A percentile compares a stretch with the other conserved stretches of the same genome.
Evolutionary conservation across 169 alveolate species (phyloP).

Genomic region (Theileria parva): DNA sequence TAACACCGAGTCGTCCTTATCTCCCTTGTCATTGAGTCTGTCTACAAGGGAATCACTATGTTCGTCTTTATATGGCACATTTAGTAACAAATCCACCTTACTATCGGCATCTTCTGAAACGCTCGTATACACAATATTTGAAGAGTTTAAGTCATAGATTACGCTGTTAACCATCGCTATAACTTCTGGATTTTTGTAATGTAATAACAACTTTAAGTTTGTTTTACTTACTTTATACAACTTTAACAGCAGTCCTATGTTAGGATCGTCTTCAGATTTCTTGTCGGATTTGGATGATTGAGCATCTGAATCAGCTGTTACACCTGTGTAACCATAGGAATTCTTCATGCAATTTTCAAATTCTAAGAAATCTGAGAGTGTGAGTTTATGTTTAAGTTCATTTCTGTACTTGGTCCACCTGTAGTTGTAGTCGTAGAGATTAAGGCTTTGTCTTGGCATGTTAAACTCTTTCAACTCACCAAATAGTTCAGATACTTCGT

Average conservation of each 20-base stretch:
- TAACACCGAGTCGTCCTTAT: conserved; percentile 12
- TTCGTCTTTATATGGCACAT: conserved; percentile 6
- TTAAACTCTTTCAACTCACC: conserved; percentile 14
- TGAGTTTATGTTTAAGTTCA: conserved; percentile 7
- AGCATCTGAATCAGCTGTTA: neutral
- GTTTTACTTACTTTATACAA: conserved; percentile 45
- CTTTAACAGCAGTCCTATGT: conserved; percentile 4
- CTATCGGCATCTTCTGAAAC: conserved; percentile 28
- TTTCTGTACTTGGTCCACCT: conserved; percentile 50
- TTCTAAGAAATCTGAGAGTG: conserved; percentile 46
- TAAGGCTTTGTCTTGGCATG: neutral
- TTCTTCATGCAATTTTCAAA: conserved; percentile 38
- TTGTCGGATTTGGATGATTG: neutral
- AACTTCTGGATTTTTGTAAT: conserved; percentile 32
- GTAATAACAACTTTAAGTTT: conserved; percentile 38
- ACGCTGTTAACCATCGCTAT: conserved; percentile 20
- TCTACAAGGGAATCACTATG: neutral
- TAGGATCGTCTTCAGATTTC: neutral
- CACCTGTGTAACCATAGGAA: neutral
- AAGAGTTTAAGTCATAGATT: conserved; percentile 56
- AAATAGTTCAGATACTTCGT: neutral
- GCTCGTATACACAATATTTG: conserved; percentile 27
- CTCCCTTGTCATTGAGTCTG: neutral
- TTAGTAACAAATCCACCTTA: conserved; percentile 12
- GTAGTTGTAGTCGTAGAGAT: conserved; percentile 32